These are phyloP conservation scores for Lentinula lateritia DNA, from an alignment of 768 basidiomycete genomes.

Conservation along the genomic window DNA sequence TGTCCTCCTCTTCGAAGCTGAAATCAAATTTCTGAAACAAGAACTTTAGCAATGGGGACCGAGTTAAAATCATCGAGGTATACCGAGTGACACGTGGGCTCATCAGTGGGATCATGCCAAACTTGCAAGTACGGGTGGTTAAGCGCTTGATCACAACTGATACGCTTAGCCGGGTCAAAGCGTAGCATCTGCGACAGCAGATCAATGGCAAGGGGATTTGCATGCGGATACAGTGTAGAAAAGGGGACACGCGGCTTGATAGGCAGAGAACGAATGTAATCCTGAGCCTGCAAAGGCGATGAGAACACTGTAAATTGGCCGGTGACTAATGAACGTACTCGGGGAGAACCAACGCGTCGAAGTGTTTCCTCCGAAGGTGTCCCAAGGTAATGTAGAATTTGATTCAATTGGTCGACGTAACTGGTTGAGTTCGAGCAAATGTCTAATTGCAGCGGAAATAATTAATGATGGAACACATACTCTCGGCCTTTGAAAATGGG, in stretches of 20 bases:
- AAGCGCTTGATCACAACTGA: slow-evolving; percentile 93
- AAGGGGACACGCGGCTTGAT: slow-evolving; percentile 95
- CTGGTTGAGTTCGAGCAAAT: slow-evolving; percentile 28
- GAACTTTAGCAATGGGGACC: neutral
- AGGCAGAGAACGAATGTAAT: slow-evolving; percentile 96
- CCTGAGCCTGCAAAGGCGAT: slow-evolving; percentile 66
- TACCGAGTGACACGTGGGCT: slow-evolving; percentile 79
- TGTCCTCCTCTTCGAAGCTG: slow-evolving; percentile 93
- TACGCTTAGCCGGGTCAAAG: slow-evolving; percentile 95
- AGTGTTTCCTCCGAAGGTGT: slow-evolving; percentile 97
- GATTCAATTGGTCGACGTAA: slow-evolving; percentile 98
- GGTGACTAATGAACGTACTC: slow-evolving; percentile 43
- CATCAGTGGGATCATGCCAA: slow-evolving; percentile 97
- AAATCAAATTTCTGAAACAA: slow-evolving; percentile 82
- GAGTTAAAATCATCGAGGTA: slow-evolving; percentile 12
- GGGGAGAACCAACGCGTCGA: slow-evolving; percentile 90
- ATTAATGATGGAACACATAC: slow-evolving; percentile 38
- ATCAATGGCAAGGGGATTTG: slow-evolving; percentile 92
- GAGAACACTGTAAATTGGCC: neutral
- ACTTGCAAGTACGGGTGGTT: slow-evolving; percentile 93
- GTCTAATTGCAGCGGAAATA: slow-evolving; percentile 1
- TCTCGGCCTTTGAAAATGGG: slow-evolving; percentile 97
- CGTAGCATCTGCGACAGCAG: slow-evolving; percentile 86
- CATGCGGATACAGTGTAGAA: slow-evolving; percentile 86
- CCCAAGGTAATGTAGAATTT: slow-evolving; percentile 96